Evolutionary conservation across 1,139 yeast species (phyloP).

Genomic region (Yamadazyma trypodendri): DNA sequence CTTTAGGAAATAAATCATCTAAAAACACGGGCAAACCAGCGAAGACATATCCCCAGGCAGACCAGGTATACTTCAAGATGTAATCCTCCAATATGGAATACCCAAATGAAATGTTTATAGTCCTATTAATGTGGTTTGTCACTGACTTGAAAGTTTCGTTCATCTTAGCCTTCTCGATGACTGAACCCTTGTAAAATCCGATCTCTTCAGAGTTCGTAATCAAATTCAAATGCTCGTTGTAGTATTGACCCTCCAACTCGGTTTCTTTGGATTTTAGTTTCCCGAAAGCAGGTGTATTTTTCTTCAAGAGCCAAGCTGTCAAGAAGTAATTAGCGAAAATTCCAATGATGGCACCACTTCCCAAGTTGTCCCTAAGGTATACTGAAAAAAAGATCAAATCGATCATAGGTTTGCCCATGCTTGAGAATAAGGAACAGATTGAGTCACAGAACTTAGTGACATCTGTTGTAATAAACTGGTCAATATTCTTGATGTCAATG

Average conservation of each 20-base stretch:
- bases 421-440: slow-evolving; percentile 79
- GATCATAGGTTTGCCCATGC: slow-evolving; percentile 87
- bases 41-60: slow-evolving; percentile 87
- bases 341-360: slow-evolving; percentile 80
- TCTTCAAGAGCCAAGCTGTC: slow-evolving; percentile 74
- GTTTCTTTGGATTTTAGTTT: slow-evolving; percentile 71
- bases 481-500: slow-evolving; percentile 46
- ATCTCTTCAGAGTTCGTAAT: slow-evolving; percentile 91
- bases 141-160: slow-evolving; percentile 57
- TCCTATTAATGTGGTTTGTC: slow-evolving; percentile 42
- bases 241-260: slow-evolving; percentile 82
- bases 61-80: slow-evolving; percentile 89
- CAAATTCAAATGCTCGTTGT: slow-evolving; percentile 81
- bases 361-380: slow-evolving; percentile 81
- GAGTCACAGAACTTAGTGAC: slow-evolving; percentile 80
- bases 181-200: slow-evolving; percentile 89
- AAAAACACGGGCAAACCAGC: slow-evolving; percentile 80
- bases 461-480: slow-evolving; percentile 85
- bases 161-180: slow-evolving; percentile 73
- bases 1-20: slow-evolving; percentile 41
- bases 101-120: slow-evolving; percentile 50
- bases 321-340: slow-evolving; percentile 77
- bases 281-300: slow-evolving; percentile 85
- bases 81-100: slow-evolving; percentile 84
- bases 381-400: slow-evolving; percentile 86